Percentiles rank a stretch among this genome's conserved stretches.
Evolutionary conservation across 257 asterid genomes (phyloP).

Genomic region (Salvia splendens): DNA sequence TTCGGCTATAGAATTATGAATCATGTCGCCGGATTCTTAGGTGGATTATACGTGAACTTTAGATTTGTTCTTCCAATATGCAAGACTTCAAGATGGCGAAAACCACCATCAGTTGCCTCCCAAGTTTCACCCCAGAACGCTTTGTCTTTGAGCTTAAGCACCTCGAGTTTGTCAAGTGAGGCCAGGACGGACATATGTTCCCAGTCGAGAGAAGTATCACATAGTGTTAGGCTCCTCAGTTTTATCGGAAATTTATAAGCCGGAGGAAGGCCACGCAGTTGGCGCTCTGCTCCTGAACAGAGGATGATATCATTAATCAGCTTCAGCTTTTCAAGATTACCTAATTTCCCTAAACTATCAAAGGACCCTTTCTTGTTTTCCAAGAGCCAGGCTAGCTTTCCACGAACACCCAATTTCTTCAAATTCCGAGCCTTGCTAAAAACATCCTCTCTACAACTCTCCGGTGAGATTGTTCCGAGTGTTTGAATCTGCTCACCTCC

Average conservation of each 20-base stretch:
- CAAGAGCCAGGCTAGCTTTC: constrained; percentile 35
- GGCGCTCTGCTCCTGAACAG: constrained; percentile 17
- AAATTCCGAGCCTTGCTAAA: constrained; percentile 38
- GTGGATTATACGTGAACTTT: too few relatives aligned
- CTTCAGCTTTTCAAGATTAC: constrained; percentile 46
- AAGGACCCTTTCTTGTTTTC: constrained; percentile 35
- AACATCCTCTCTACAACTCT: constrained; percentile 37
- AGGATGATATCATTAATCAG: constrained; percentile 38
- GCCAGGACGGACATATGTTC: constrained; percentile 32
- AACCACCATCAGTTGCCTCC: constrained; percentile 34
- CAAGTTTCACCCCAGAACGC: constrained; percentile 36
- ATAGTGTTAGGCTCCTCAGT: constrained; percentile 35
- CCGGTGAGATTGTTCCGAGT: constrained; percentile 48
- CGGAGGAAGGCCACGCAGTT: constrained; percentile 34
- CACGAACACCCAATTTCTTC: constrained; percentile 48
- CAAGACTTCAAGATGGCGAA: constrained; percentile 34
- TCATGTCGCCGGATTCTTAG: too few relatives aligned
- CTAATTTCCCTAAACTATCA: constrained; percentile 36
- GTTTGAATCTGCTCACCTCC: constrained; percentile 37
- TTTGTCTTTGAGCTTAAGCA: constrained; percentile 37
- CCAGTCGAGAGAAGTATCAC: constrained; percentile 41
- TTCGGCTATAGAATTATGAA: too few relatives aligned
- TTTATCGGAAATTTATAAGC: constrained; percentile 35
- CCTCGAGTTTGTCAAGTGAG: constrained; percentile 32
- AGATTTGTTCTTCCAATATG: constrained; percentile 34